Conservation (phyloP, 2,329 filamentous ascomycete species). For the Ilyonectria robusta region DNA sequence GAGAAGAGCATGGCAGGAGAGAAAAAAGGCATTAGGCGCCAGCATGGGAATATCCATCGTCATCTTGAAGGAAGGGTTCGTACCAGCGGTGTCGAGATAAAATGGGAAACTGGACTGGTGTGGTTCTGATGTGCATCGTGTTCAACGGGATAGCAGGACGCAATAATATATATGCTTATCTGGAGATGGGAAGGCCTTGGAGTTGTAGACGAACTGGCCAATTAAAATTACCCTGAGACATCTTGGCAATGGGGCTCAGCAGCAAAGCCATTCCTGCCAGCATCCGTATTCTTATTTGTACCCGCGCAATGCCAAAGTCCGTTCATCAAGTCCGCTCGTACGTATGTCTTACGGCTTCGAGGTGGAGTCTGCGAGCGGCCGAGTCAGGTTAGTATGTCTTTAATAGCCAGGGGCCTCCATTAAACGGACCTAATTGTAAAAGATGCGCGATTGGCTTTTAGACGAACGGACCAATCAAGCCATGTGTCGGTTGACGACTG, state of each 20-base stretch:
- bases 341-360: neutral
- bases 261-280: neutral
- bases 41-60: constrained; percentile 35
- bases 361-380: constrained; percentile 20
- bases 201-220: constrained; percentile 27
- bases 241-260: constrained; percentile 14
- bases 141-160: neutral
- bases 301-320: constrained; percentile 2
- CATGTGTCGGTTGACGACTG: neutral
- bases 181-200: neutral
- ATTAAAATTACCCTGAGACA: constrained; percentile 1
- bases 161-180: constrained; percentile 10
- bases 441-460: constrained; percentile 31
- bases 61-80: constrained; percentile 20
- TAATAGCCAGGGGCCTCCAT: neutral
- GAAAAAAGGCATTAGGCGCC: constrained; percentile 50
- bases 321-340: neutral
- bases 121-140: neutral
- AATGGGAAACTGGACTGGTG: neutral
- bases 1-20: constrained; percentile 58
- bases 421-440: neutral
- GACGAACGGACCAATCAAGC: constrained; percentile 35
- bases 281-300: neutral
- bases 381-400: neutral
- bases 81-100: neutral